Evolutionary conservation across 2,329 filamentous ascomycete genomes (phyloP), one percentile per base, ranked within the genome.

Genomic region (Endoconidiophora laricicola): DNA sequence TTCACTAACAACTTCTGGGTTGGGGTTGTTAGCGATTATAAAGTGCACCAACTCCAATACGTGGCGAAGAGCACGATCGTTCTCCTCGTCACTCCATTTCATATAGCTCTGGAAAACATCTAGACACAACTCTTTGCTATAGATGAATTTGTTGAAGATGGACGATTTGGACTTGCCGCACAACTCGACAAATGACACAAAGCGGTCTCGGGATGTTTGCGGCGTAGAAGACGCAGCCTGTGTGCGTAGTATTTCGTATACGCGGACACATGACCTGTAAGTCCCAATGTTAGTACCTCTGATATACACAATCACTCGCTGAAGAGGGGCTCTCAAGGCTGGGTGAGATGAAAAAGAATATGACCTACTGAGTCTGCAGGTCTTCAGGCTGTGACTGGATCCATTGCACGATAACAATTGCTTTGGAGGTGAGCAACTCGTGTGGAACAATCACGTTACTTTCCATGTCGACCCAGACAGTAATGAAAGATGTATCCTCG

Each of bases 31-130:
- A 44, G 60, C 59, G 38, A 77, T 64, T 16, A 76, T 67, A 49
- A 68, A 66, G 4, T 69, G 66, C 20, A 80, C 62, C 18, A 78
- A 63, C 55, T 81, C 77, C 29, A 81, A 66, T 3, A 79, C 71
- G 52, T 79, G 68, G 54, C 72, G 73, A 72, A 81, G 74, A 36
- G 77, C 77, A 9, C 78, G 68, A 56, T 79, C 74, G 53, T 77
- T 73, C 57, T 81, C 77, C 50, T 74, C 74, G 57, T 81, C 78
- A 56, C 78, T 79, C 76, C 77, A 81, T 57, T 80, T 76, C 46
- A 81, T 65, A 58, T 77, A 82, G 57, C 78, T 80, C 49, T 72
- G 65, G 62, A 80, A 79, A 22, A 81, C 62, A 48, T 65, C 63
- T 46, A 70, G 56, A 18, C 66, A 69, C 3, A 72, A 69, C 26